phyloP scores from a whole-genome alignment of 1,139 yeast species.

The Sugiyamaella xylanicola region DNA sequence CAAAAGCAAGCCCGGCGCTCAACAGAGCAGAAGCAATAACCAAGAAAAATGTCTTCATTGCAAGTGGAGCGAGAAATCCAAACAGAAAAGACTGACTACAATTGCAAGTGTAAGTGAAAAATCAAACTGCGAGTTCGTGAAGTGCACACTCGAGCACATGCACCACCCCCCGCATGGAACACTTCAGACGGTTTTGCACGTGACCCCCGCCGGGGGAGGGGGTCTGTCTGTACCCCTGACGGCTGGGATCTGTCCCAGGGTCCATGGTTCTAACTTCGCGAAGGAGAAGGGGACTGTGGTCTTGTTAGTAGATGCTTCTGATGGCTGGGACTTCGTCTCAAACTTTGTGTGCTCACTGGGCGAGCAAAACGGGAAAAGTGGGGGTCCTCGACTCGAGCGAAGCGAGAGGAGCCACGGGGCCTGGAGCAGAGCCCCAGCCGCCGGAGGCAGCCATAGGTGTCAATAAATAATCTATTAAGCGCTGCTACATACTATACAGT shows the following conservation, averaged over 20 bases:
- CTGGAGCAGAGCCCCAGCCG: conserved; percentile 1
- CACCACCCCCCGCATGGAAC: neutral
- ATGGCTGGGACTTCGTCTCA: neutral
- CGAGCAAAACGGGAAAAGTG: neutral
- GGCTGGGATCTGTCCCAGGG: too few species aligned
- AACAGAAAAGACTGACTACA: neutral
- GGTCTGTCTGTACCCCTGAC: too few species aligned
- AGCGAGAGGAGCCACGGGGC: neutral
- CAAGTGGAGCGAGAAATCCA: neutral
- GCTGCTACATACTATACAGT: too few species aligned
- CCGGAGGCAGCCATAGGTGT: too few species aligned
- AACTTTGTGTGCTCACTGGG: neutral
- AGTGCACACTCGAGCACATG: neutral
- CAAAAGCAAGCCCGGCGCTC: conserved; percentile 8
- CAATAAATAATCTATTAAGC: too few species aligned
- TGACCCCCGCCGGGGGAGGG: too few species aligned
- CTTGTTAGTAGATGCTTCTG: too few species aligned
- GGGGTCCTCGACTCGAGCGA: neutral
- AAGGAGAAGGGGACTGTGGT: too few species aligned
- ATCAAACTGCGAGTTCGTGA: too few species aligned
- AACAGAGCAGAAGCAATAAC: conserved; percentile 13
- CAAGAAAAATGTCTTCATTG: conserved; percentile 10
- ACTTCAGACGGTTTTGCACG: neutral
- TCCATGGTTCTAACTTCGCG: too few species aligned
- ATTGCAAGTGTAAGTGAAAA: conserved; percentile 1